These are phyloP conservation scores for Leccinum pallidistipes DNA, from an alignment of 1,284 basidiomycete species.

Conservation along the genomic window DNA sequence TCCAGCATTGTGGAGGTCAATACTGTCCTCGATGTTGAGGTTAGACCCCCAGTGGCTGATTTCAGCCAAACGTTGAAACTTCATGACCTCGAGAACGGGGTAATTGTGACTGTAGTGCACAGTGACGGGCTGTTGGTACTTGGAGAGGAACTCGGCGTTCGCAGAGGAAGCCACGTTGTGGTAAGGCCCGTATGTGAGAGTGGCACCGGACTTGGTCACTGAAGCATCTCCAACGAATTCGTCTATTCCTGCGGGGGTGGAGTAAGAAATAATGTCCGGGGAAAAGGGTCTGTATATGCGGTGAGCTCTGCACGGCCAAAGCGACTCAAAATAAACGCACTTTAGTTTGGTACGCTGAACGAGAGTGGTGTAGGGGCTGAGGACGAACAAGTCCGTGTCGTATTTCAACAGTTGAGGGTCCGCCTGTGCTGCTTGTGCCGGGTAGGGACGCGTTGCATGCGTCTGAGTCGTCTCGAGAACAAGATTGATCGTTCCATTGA, in stretches of 20 bases:
- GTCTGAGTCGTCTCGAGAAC: constrained; percentile 77
- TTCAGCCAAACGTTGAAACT: constrained; percentile 79
- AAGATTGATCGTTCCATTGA: constrained; percentile 65
- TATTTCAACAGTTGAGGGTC: constrained; percentile 85
- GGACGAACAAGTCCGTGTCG: constrained; percentile 69
- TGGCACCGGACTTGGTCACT: constrained; percentile 76
- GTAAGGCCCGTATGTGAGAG: constrained; percentile 89
- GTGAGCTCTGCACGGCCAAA: constrained; percentile 6
- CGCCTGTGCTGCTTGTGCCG: constrained; percentile 68
- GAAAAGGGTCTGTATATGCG: constrained; percentile 53
- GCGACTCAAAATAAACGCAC: constrained; percentile 43
- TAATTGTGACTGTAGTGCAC: constrained; percentile 83
- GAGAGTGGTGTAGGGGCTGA: constrained; percentile 81
- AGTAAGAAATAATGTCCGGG: constrained; percentile 69
- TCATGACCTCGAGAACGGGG: constrained; percentile 77
- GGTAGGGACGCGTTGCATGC: constrained; percentile 77
- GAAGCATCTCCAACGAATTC: constrained; percentile 55
- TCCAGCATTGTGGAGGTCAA: constrained; percentile 84
- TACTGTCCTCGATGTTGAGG: constrained; percentile 89
- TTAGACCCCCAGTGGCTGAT: constrained; percentile 98
- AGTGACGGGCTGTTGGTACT: constrained; percentile 63
- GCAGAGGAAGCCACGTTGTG: constrained; percentile 67
- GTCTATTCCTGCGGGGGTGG: constrained; percentile 56
- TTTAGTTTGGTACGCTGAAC: constrained; percentile 85
- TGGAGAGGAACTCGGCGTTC: constrained; percentile 52